Evolutionary conservation across 2,329 filamentous ascomycete species (phyloP), one percentile per base, ranked within the genome.

Genomic region (Chaetomium strumarium): DNA sequence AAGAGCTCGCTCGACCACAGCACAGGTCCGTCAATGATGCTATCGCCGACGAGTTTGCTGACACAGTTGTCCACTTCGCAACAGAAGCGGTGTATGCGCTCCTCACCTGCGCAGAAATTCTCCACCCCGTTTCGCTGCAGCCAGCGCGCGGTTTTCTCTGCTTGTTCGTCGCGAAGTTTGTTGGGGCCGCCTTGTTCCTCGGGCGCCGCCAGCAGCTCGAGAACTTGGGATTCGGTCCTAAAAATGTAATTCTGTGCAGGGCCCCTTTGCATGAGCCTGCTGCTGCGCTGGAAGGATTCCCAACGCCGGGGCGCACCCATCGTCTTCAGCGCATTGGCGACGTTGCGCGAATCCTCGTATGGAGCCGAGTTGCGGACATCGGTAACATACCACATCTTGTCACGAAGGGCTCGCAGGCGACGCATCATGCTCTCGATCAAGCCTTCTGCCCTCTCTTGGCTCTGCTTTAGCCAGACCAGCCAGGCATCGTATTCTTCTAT

Each of bases 331-430:
- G 92, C 93, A 55, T 88, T 80, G 6, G 90, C 88, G 43, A 97
- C 85, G 58, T 92, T 89, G 53, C 85, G 85, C 37, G 89, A 90
- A 60, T 95, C 86, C 55, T 93, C 88, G 63, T 96, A 97, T 10
- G 84, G 83, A 45, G 84, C 87, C 4, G 93, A 96, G 62, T 92
- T 91, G 57, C 89, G 86, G 29, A 97, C 91, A 67, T 96, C 90
- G 1, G 88, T 92, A 55, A 93, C 88, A 67, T 95, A 99, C 93
- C 93, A 99, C 88, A 97, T 96, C 75, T 97, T 97, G 67, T 96
- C 88, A 39, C 93, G 83, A 37, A 96, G 76, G 19, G 86, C 84
- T 52, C 84, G 81, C 36, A 93, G 76, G 5, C 82, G 81, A 53
- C 77, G 76, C 77, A 89, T 86, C 80, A 90, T 88, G 5, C 81